Evolutionary conservation across 1,139 yeast species (phyloP).

Genomic region (Lodderomyces theae): DNA sequence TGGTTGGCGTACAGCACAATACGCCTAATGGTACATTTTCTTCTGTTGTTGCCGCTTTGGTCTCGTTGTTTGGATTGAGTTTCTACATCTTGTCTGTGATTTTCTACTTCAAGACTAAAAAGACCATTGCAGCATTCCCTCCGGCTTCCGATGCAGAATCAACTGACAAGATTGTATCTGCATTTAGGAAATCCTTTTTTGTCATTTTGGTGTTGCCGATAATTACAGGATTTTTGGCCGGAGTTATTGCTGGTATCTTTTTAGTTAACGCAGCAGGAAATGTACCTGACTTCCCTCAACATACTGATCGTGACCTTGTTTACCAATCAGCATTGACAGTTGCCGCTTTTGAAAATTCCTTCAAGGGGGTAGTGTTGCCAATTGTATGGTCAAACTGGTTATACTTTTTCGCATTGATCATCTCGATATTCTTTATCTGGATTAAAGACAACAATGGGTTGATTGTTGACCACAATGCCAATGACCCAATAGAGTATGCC

Average conservation of each 20-base stretch:
- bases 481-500: slow-evolving; percentile 17
- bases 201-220: slow-evolving; percentile 32
- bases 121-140: slow-evolving; percentile 30
- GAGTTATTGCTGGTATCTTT: slow-evolving; percentile 4
- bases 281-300: slow-evolving; percentile 9
- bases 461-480: slow-evolving; percentile 22
- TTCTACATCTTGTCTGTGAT: slow-evolving; percentile 20
- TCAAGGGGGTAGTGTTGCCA: slow-evolving; percentile 6
- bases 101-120: slow-evolving; percentile 30
- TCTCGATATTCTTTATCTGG: slow-evolving; percentile 33
- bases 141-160: slow-evolving; percentile 20
- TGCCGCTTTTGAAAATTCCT: slow-evolving; percentile 4
- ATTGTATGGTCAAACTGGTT: slow-evolving; percentile 17
- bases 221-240: slow-evolving; percentile 15
- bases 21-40: background rate
- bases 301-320: slow-evolving; percentile 5
- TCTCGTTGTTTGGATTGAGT: slow-evolving; percentile 8
- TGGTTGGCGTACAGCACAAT: slow-evolving; percentile 1
- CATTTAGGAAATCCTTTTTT: slow-evolving; percentile 30
- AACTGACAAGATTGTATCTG: slow-evolving; percentile 19
- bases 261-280: background rate
- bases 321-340: slow-evolving; percentile 9
- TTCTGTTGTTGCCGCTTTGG: background rate
- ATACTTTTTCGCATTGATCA: slow-evolving; percentile 19
- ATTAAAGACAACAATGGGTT: slow-evolving; percentile 34